Evolutionary conservation across 176 grass and related monocot species (phyloP).

Genomic region (Phyllostachys edulis): DNA sequence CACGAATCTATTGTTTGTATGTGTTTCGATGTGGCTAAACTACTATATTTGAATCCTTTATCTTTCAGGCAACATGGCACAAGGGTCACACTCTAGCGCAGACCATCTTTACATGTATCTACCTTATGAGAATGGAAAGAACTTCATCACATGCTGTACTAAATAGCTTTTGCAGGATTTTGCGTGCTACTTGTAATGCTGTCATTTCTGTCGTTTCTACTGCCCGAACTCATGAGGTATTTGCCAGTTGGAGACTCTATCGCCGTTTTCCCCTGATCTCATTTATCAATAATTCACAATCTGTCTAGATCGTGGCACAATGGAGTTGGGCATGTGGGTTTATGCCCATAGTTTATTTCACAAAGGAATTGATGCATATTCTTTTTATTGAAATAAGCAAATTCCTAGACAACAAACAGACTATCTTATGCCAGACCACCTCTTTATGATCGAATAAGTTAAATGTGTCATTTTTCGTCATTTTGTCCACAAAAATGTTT

Average conservation of each 20-base stretch:
- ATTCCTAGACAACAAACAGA: neutral
- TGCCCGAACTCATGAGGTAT: slow-evolving; percentile 94
- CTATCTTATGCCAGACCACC: neutral
- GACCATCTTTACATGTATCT: slow-evolving; percentile 95
- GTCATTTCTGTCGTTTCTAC: slow-evolving; percentile 70
- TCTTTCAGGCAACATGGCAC: slow-evolving; percentile 90
- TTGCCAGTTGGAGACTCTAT: slow-evolving; percentile 20
- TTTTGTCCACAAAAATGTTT: neutral
- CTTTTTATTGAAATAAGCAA: slow-evolving; percentile 2
- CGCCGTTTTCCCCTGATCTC: neutral
- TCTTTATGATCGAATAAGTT: neutral
- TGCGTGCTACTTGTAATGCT: slow-evolving; percentile 86
- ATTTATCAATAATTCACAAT: neutral
- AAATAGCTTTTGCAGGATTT: slow-evolving; percentile 84
- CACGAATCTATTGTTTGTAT: slow-evolving; percentile 6
- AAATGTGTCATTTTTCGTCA: neutral
- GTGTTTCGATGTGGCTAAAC: slow-evolving; percentile 33
- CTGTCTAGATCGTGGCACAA: neutral
- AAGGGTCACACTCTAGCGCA: slow-evolving; percentile 89
- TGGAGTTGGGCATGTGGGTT: neutral
- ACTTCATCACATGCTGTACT: slow-evolving; percentile 91
- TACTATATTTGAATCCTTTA: slow-evolving; percentile 29
- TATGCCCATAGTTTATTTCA: neutral
- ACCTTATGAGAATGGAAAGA: slow-evolving; percentile 84
- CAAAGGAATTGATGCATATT: neutral